A percentile compares a stretch with the other conserved stretches of the same genome.
These are phyloP conservation scores for Streptanthus diversifolius DNA, from an alignment of 345 rosid species.

Conservation along the genomic window DNA sequence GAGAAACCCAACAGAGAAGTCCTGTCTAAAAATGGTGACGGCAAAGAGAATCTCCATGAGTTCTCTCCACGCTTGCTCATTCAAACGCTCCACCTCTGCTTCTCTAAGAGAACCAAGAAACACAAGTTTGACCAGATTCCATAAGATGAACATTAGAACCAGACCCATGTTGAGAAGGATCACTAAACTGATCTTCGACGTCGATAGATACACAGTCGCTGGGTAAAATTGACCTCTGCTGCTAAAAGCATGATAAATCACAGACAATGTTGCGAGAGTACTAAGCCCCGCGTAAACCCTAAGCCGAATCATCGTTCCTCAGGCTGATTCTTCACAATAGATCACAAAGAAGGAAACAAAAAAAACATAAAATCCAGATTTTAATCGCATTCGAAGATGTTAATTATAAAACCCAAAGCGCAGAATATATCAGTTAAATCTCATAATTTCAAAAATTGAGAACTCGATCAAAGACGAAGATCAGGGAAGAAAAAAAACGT, in stretches of 20 bases:
- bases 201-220: constrained; percentile 75
- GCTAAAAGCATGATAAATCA: constrained; percentile 76
- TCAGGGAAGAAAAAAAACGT: neutral
- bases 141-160: constrained; percentile 64
- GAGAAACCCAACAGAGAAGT: constrained; percentile 71
- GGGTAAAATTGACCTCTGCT: constrained; percentile 90
- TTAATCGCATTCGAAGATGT: neutral
- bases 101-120: constrained; percentile 94
- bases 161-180: constrained; percentile 88
- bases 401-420: neutral
- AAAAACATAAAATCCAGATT: neutral
- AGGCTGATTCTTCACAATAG: constrained; percentile 1
- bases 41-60: constrained; percentile 95
- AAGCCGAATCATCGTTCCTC: constrained; percentile 62
- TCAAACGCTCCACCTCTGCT: constrained; percentile 90
- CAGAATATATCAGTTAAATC: neutral
- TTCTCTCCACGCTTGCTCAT: constrained; percentile 94
- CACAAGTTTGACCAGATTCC: constrained; percentile 69
- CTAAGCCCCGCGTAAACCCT: constrained; percentile 69
- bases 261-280: constrained; percentile 50
- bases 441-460: neutral
- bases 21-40: constrained; percentile 86
- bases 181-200: constrained; percentile 77
- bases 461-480: neutral
- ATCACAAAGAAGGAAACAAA: neutral